Evolutionary conservation across 768 basidiomycete genomes (phyloP), one percentile per base, ranked within the genome.

Genomic region (Omphalotus guepiniiformis): DNA sequence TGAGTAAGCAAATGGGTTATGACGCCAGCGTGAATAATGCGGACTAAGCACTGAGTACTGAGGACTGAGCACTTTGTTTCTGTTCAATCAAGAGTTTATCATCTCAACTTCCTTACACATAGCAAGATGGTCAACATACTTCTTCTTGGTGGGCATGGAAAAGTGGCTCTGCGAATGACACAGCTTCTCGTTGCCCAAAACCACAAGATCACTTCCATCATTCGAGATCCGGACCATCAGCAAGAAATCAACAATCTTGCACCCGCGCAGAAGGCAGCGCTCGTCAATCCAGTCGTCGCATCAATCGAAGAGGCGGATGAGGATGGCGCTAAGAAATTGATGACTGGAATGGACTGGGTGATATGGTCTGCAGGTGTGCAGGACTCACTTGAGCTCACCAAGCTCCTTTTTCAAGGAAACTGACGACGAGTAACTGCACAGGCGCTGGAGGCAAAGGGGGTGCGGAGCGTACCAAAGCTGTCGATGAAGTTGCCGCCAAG

Each of bases 221-320:
- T 47, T 16, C 46, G 46, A n/a, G 39, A 47, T 25, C 46, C 36
- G 22, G 46, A 39, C 23, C 46, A 47, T 39, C 26, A 36, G 6
- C 15, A 39, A 39, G 46, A 47, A 8, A 47, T 47, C 13, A 6
- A 9, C 6, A 29, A 47, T n/a, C 36, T 37, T 12, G 26, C 26
- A 30, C 46, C 46, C 11, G 9, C 30, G 9, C 21, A 47, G 34
- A 47, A 39, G 6, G 27, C 38, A 16, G 28, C 26, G n/a, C 28
- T 39, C 6, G 29, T 47, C 19, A 29, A 47, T 7, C 46, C 38
- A 28, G 27, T 39, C 4, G 37, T 47, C 8, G 25, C 46, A 3
- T 47, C 46, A 16, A 47, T 47, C 21, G 46, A 47, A n/a, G 46
- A 47, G 22, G 30, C 46, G 8, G 46, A 47, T 29, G 36, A 38